phyloP scores from a whole-genome alignment of 2,329 filamentous ascomycete species.

The Dryadomyces quercus-mongolicae region DNA sequence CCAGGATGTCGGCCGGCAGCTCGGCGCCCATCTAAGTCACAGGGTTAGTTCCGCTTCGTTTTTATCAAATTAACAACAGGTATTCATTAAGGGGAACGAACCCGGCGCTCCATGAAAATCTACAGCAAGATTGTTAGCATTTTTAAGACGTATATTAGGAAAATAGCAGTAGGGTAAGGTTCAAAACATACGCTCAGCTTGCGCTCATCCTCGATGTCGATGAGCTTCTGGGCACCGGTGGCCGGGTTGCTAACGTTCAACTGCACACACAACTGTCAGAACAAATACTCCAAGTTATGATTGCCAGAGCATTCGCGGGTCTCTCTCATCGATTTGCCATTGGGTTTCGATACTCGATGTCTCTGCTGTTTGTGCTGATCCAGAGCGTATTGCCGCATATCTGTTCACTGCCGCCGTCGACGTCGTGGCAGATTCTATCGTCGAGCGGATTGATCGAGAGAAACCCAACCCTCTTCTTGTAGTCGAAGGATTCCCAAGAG shows the following conservation, averaged over 20 bases:
- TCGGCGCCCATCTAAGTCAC: conserved; percentile 67
- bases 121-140: conserved; percentile 10
- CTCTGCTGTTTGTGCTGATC: too few relatives aligned
- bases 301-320: not conserved
- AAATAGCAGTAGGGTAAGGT: not conserved
- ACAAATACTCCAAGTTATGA: not conserved
- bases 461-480: too few relatives aligned
- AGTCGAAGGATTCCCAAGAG: not conserved
- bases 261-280: conserved; percentile 26
- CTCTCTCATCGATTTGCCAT: not conserved
- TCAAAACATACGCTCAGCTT: conserved; percentile 72
- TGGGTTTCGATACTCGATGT: too few relatives aligned
- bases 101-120: conserved; percentile 16
- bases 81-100: conserved; percentile 3
- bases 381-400: not conserved
- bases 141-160: not conserved
- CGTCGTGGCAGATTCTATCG: not conserved
- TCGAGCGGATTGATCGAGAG: not conserved
- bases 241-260: conserved; percentile 76
- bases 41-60: not conserved
- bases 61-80: not conserved
- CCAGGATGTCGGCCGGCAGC: conserved; percentile 86
- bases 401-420: not conserved
- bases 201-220: conserved; percentile 98
- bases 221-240: conserved; percentile 99